Percentiles rank a stretch among this genome's conserved stretches.
These are phyloP conservation scores for Pyrenula massariospora DNA, from an alignment of 495 filamentous ascomycete genomes.

Conservation along the genomic window DNA sequence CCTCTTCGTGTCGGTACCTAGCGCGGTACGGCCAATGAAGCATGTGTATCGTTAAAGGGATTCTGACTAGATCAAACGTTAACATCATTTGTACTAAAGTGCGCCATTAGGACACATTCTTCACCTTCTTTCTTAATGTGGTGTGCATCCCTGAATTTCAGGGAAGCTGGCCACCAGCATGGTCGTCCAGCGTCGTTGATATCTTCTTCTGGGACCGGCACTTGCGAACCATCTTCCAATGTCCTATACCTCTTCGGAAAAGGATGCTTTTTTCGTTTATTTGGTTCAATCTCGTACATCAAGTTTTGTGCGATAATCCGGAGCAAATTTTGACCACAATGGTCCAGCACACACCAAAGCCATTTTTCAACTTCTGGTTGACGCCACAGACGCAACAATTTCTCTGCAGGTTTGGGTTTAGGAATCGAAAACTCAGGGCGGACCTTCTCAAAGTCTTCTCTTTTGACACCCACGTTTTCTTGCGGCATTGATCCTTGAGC, in stretches of 20 bases:
- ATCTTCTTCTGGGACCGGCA: constrained; percentile 23
- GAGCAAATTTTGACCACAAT: not conserved
- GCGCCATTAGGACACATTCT: constrained; percentile 7
- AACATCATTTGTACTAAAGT: not conserved
- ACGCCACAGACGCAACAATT: not conserved
- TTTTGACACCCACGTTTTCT: not conserved
- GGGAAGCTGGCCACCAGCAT: constrained; percentile 65
- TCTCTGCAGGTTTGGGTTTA: not conserved
- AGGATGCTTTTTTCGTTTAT: constrained; percentile 74
- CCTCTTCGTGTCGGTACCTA: not conserved
- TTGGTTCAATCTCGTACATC: constrained; percentile 72
- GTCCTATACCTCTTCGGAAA: constrained; percentile 48
- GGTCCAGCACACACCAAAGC: not conserved
- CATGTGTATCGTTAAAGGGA: no score
- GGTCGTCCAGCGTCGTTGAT: constrained; percentile 48
- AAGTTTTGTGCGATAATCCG: constrained; percentile 57
- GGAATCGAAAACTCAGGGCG: not conserved
- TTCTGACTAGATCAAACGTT: not conserved
- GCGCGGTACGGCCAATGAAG: not conserved
- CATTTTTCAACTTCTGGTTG: not conserved
- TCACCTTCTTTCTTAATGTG: constrained; percentile 68
- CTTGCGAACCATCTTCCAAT: constrained; percentile 10
- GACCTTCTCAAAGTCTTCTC: not conserved
- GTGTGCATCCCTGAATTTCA: constrained; percentile 72
- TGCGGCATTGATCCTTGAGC: not conserved